phyloP scores from a whole-genome alignment of 73 alveolate species.

The Tetrahymena borealis region DNA sequence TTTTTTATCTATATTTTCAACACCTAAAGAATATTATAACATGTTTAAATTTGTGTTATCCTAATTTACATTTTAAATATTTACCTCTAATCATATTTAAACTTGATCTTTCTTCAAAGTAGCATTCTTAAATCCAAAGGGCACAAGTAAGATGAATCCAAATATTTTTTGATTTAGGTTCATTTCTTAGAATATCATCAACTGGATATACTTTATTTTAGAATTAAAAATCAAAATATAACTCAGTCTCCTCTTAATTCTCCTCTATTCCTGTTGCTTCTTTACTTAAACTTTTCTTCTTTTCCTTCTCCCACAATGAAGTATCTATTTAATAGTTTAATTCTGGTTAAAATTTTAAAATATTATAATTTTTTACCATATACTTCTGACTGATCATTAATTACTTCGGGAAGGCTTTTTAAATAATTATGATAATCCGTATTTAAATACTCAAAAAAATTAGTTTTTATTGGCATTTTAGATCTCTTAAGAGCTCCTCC shows the following conservation, averaged over 20 bases:
- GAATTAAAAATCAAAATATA: constrained; percentile 22
- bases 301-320: background rate
- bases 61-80: background rate
- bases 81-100: background rate
- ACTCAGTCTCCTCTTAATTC: constrained; percentile 10
- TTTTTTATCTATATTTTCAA: constrained; percentile 18
- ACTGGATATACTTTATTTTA: constrained; percentile 7
- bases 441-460: constrained; percentile 6
- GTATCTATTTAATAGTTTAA: background rate
- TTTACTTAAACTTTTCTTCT: background rate
- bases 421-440: background rate
- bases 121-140: constrained; percentile 39
- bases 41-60: background rate
- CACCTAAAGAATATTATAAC: background rate
- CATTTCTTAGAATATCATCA: constrained; percentile 12
- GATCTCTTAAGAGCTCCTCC: constrained; percentile 51
- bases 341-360: background rate
- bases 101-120: constrained; percentile 19
- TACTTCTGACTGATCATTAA: background rate
- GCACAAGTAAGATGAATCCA: constrained; percentile 44
- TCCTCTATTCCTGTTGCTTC: background rate
- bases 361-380: constrained; percentile 6
- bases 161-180: constrained; percentile 12
- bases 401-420: background rate
- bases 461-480: background rate